Percentiles rank a stretch among this genome's conserved stretches.
These are phyloP conservation scores for Chloranthus sessilifolius DNA, from an alignment of 164 flowering plant genomes.

Conservation along the genomic window DNA sequence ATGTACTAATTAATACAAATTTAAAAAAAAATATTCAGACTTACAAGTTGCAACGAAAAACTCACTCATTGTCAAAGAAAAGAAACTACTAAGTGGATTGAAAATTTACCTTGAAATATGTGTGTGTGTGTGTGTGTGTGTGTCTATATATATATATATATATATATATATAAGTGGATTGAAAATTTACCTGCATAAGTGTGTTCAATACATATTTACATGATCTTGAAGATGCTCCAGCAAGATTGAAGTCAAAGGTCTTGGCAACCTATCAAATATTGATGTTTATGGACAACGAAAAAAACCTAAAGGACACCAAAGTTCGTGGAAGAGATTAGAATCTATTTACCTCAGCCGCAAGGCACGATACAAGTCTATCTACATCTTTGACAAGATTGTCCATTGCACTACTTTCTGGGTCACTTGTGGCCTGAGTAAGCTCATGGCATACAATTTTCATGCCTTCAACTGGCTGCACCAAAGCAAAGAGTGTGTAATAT, in stretches of 20 bases:
- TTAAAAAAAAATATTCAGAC: too few relatives aligned
- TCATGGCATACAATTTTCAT: slow-evolving; percentile 99
- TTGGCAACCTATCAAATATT: slow-evolving; percentile 58
- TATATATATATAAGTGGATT: too few relatives aligned
- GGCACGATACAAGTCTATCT: slow-evolving; percentile 86
- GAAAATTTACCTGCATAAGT: slow-evolving; percentile 74
- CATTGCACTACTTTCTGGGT: slow-evolving; percentile 78
- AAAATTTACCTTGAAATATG: too few relatives aligned
- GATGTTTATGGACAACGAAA: not conserved
- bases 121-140: too few relatives aligned
- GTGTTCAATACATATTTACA: slow-evolving; percentile 98
- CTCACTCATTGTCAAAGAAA: too few relatives aligned
- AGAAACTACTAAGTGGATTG: too few relatives aligned
- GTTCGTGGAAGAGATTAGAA: not conserved
- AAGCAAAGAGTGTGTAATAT: too few relatives aligned
- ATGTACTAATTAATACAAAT: too few relatives aligned
- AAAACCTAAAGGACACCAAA: not conserved
- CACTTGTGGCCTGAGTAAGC: slow-evolving; percentile 68
- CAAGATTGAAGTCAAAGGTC: slow-evolving; percentile 86
- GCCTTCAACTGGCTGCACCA: slow-evolving; percentile 89
- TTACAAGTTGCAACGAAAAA: too few relatives aligned
- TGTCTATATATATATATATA: too few relatives aligned
- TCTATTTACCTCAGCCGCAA: slow-evolving; percentile 70
- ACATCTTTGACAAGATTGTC: slow-evolving; percentile 87
- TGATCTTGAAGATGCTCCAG: slow-evolving; percentile 95